Percentiles rank a stretch among this genome's conserved stretches.
These are phyloP conservation scores for Hymenoscyphus fructigenus DNA, from an alignment of 2,329 filamentous ascomycete species.

Conservation along the genomic window DNA sequence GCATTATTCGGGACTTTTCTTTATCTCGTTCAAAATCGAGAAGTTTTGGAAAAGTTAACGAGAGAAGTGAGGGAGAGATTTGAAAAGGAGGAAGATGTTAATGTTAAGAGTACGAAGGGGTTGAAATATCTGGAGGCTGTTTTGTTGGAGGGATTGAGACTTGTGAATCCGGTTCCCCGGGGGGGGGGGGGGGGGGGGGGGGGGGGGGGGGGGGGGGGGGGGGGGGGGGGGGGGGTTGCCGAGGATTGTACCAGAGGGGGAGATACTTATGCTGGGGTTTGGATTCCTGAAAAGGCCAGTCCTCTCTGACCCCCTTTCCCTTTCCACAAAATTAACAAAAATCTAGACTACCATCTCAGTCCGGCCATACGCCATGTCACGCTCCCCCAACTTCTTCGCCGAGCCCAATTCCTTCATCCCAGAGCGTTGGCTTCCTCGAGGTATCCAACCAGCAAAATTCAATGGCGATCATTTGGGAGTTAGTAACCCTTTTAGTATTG, in stretches of 20 bases:
- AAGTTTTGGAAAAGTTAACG: slow-evolving; percentile 34
- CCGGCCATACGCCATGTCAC: not conserved
- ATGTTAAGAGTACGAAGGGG: not conserved
- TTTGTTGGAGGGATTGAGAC: slow-evolving; percentile 47
- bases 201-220: slow-evolving; percentile 31
- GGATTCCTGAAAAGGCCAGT: slow-evolving; percentile 12
- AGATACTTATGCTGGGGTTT: slow-evolving; percentile 12
- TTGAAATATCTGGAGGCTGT: slow-evolving; percentile 46
- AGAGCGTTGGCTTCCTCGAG: slow-evolving; percentile 3
- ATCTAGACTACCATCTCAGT: not conserved
- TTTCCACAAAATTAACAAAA: not conserved
- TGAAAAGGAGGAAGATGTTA: slow-evolving; percentile 22
- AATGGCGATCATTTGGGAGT: not conserved
- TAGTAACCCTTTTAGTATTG: not conserved
- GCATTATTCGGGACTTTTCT: slow-evolving; percentile 27
- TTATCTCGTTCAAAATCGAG: slow-evolving; percentile 55
- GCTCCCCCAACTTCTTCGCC: not conserved
- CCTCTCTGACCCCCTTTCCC: not conserved
- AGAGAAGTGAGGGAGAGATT: slow-evolving; percentile 44
- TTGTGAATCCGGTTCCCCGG: slow-evolving; percentile 45
- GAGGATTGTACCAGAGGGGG: slow-evolving; percentile 22
- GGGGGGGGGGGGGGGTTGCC: slow-evolving; percentile 30
- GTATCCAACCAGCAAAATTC: not conserved
- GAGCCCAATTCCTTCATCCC: slow-evolving; percentile 3
- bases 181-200: slow-evolving; percentile 32